Conservation (phyloP, 495 filamentous ascomycete genomes). For the Penicillium simplicissimum region DNA sequence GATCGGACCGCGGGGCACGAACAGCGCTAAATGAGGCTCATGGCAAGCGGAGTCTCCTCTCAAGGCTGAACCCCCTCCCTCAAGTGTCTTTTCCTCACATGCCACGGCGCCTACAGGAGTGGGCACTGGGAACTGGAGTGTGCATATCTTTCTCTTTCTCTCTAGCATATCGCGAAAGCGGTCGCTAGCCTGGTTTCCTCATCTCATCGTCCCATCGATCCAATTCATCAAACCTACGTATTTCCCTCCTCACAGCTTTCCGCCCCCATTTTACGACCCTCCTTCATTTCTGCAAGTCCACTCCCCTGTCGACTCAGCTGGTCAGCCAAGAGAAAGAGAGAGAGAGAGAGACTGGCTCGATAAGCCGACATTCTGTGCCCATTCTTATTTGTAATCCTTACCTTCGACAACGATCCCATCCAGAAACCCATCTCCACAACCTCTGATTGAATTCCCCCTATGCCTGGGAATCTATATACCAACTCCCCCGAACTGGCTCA, state of each 20-base stretch:
- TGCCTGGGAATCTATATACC: conserved; percentile 22
- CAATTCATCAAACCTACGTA: not conserved
- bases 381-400: not conserved
- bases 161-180: not conserved
- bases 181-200: not conserved
- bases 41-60: conserved; percentile 5
- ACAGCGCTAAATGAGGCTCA: conserved; percentile 21
- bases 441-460: not conserved
- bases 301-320: not conserved
- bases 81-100: not conserved
- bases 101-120: not conserved
- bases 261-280: conserved; percentile 9
- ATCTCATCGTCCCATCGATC: not conserved
- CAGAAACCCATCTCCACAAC: not conserved
- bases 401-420: not conserved
- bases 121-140: not conserved
- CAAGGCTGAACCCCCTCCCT: conserved; percentile 1
- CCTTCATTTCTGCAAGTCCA: not conserved
- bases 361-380: not conserved
- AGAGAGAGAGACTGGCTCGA: not conserved
- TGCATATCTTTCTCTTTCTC: not conserved
- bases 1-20: conserved; percentile 1
- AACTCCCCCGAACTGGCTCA: conserved; percentile 13
- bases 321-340: not conserved
- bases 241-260: not conserved